Percentiles rank a stretch among this genome's conserved stretches.
phyloP scores from a whole-genome alignment of 192 early-diverging fungal species.

The Backusella australiensis region DNA sequence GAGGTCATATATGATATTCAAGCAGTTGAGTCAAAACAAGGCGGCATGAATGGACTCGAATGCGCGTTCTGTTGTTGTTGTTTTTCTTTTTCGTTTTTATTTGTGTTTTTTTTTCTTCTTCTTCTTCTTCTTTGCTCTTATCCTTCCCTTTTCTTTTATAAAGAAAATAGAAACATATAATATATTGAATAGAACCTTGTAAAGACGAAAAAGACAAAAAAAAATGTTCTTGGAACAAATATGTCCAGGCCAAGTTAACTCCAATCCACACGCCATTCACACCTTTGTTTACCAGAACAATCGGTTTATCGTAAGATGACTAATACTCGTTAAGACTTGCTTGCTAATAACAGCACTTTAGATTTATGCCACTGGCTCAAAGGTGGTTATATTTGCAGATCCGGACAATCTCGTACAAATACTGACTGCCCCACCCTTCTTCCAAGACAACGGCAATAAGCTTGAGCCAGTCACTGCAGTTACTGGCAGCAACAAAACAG shows the following conservation, averaged over 20 bases:
- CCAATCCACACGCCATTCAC: conserved; percentile 43
- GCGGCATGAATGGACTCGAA: neutral
- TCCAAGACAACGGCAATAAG: neutral
- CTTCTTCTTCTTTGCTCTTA: neutral
- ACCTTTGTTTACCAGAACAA: conserved; percentile 35
- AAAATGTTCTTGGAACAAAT: conserved; percentile 55
- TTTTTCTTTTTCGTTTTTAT: conserved; percentile 1
- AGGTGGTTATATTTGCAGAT: conserved; percentile 48
- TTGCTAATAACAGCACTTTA: conserved; percentile 7
- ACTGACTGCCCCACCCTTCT: neutral
- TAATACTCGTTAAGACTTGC: neutral
- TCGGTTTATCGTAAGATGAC: conserved; percentile 48
- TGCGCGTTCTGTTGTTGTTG: neutral
- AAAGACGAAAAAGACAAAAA: neutral
- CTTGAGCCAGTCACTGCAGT: conserved; percentile 31
- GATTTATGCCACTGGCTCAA: conserved; percentile 52
- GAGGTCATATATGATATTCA: neutral
- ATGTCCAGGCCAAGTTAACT: conserved; percentile 54
- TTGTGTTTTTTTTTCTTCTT: neutral
- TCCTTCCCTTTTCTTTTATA: neutral
- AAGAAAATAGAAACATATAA: neutral
- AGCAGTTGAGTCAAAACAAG: neutral
- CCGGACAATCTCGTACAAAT: conserved; percentile 23
- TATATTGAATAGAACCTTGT: neutral
- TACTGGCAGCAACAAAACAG: conserved; percentile 29